Percentiles rank a stretch among this genome's conserved stretches.
These are phyloP conservation scores for Beauveria asiatica DNA, from an alignment of 2,329 filamentous ascomycete genomes.

Conservation along the genomic window DNA sequence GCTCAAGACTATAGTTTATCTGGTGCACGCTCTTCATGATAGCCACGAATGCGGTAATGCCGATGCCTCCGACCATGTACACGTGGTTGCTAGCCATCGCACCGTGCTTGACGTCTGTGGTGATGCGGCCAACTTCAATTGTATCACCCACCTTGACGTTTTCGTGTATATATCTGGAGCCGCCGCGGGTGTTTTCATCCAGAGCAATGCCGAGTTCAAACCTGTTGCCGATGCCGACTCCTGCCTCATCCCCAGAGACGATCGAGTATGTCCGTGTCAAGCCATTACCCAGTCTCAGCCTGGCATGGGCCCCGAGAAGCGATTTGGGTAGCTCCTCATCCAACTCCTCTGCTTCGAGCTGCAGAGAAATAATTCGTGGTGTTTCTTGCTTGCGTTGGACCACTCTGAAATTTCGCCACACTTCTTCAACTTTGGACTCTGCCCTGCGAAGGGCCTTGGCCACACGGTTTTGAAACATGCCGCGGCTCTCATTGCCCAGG, in stretches of 20 bases:
- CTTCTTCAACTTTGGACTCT: slow-evolving; percentile 20
- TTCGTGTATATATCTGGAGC: slow-evolving; percentile 50
- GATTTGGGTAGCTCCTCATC: slow-evolving; percentile 21
- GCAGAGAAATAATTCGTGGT: slow-evolving; percentile 39
- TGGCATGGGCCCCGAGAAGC: slow-evolving; percentile 43
- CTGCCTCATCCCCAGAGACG: slow-evolving; percentile 26
- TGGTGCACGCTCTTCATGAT: slow-evolving; percentile 33
- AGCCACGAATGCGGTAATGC: slow-evolving; percentile 55
- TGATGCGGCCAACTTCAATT: slow-evolving; percentile 43
- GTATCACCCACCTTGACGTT: slow-evolving; percentile 36
- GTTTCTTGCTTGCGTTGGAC: slow-evolving; percentile 44
- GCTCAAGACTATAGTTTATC: slow-evolving; percentile 40
- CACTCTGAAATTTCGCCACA: slow-evolving; percentile 40
- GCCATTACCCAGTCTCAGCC: slow-evolving; percentile 47
- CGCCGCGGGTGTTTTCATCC: slow-evolving; percentile 47
- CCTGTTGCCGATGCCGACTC: slow-evolving; percentile 27
- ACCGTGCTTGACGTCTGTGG: slow-evolving; percentile 36
- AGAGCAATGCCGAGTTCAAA: slow-evolving; percentile 53
- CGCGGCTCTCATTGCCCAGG: slow-evolving; percentile 40
- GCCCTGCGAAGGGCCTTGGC: slow-evolving; percentile 32
- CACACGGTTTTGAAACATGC: slow-evolving; percentile 42
- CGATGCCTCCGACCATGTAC: slow-evolving; percentile 56
- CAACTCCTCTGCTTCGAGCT: slow-evolving; percentile 36
- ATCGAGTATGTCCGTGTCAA: slow-evolving; percentile 54
- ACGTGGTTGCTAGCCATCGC: slow-evolving; percentile 47